Conservation (phyloP, 2,329 filamentous ascomycete genomes). For the Hypoxylon sp. region DNA sequence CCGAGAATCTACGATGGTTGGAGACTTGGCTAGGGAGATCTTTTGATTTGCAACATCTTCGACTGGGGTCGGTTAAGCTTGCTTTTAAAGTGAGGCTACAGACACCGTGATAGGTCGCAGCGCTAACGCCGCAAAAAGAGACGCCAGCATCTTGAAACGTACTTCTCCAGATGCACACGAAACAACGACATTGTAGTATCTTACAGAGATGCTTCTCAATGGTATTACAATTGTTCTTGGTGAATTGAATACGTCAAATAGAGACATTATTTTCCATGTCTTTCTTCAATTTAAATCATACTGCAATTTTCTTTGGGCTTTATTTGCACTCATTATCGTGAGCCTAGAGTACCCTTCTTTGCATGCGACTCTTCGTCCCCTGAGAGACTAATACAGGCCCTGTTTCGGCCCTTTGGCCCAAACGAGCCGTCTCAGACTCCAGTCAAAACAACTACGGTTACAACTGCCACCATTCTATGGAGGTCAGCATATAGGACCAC, state of each 20-base stretch:
- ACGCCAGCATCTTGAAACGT: constrained; percentile 37
- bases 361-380: not conserved
- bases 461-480: constrained; percentile 18
- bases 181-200: not conserved
- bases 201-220: not conserved
- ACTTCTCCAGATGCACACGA: constrained; percentile 5
- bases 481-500: constrained; percentile 14
- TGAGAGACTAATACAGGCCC: constrained; percentile 22
- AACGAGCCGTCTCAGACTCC: constrained; percentile 32
- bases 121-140: constrained; percentile 11
- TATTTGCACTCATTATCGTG: not conserved
- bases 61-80: constrained; percentile 19
- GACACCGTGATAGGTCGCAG: not conserved
- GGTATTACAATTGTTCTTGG: not conserved
- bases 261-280: not conserved
- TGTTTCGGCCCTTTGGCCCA: constrained; percentile 11
- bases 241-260: constrained; percentile 1
- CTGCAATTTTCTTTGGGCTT: not conserved
- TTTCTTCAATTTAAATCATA: not conserved
- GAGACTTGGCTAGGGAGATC: constrained; percentile 15
- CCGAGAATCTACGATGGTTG: constrained; percentile 17
- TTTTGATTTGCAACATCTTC: constrained; percentile 10
- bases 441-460: constrained; percentile 42
- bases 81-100: constrained; percentile 16
- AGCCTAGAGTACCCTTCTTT: not conserved